Percentiles rank a stretch among this genome's conserved stretches.
phyloP scores from a whole-genome alignment of 768 basidiomycete species.

The Chlorophyllum brunneum region DNA sequence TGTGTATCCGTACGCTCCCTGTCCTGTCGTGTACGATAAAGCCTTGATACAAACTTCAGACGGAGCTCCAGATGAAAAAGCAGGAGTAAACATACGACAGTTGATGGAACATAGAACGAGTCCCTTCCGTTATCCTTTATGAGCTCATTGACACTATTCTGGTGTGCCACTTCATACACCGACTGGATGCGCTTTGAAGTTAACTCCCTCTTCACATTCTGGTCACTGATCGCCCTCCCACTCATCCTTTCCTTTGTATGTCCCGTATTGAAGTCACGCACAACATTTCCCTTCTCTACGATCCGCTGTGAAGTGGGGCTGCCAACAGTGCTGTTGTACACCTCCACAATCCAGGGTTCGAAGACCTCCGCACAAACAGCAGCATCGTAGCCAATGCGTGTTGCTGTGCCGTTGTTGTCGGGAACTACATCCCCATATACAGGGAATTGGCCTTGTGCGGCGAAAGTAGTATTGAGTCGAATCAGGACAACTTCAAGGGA shows the following conservation, averaged over 20 bases:
- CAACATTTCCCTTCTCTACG: slow-evolving; percentile 24
- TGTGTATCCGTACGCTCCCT: slow-evolving; percentile 35
- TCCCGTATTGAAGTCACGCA: slow-evolving; percentile 19
- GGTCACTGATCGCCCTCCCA: slow-evolving; percentile 18
- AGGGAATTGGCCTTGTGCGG: slow-evolving; percentile 28
- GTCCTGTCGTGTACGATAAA: slow-evolving; percentile 33
- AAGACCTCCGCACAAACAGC: slow-evolving; percentile 35
- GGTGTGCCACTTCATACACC: slow-evolving; percentile 29
- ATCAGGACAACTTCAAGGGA: slow-evolving; percentile 32
- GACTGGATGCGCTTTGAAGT: slow-evolving; percentile 24
- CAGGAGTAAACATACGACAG: slow-evolving; percentile 26
- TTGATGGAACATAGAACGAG: slow-evolving; percentile 35
- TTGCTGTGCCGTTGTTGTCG: slow-evolving; percentile 23
- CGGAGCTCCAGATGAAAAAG: not conserved
- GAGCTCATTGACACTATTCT: slow-evolving; percentile 35
- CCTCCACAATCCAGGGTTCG: slow-evolving; percentile 38
- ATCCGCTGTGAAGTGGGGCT: slow-evolving; percentile 27
- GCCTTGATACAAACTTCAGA: slow-evolving; percentile 19
- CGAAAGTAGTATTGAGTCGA: slow-evolving; percentile 30
- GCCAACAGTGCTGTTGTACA: slow-evolving; percentile 30
- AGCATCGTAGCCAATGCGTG: slow-evolving; percentile 36
- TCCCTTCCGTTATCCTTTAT: slow-evolving; percentile 39
- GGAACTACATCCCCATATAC: slow-evolving; percentile 18
- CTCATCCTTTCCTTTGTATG: slow-evolving; percentile 19
- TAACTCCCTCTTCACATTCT: slow-evolving; percentile 20